Evolutionary conservation across 257 asterid genomes (phyloP).

Genomic region (Forsythia viridissima): DNA sequence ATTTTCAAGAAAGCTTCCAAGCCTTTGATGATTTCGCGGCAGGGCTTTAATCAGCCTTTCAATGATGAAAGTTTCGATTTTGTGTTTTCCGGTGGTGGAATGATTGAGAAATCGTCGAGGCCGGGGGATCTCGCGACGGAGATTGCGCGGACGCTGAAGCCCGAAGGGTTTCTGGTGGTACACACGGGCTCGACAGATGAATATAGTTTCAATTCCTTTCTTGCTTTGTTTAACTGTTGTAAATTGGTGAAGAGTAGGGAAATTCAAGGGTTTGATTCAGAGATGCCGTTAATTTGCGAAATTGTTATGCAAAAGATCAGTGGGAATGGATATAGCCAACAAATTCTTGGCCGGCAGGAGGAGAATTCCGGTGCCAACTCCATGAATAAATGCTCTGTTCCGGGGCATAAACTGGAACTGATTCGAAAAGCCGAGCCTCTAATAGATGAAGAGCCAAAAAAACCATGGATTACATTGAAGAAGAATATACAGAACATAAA

Average conservation of each 20-base stretch:
- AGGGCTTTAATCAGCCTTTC: constrained; percentile 39
- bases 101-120: constrained; percentile 36
- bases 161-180: constrained; percentile 49
- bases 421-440: constrained; percentile 40
- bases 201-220: constrained; percentile 46
- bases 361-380: neutral
- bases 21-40: constrained; percentile 29
- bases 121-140: constrained; percentile 37
- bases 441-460: constrained; percentile 37
- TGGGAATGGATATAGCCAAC: neutral
- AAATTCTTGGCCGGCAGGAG: constrained; percentile 7
- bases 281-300: constrained; percentile 35
- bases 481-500: constrained; percentile 37
- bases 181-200: constrained; percentile 44
- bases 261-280: constrained; percentile 38
- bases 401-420: constrained; percentile 20
- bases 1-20: constrained; percentile 13
- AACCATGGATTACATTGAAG: constrained; percentile 38
- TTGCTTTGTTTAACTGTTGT: constrained; percentile 50
- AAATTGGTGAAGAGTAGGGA: constrained; percentile 41
- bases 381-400: constrained; percentile 17
- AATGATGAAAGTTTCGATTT: constrained; percentile 35
- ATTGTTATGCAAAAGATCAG: constrained; percentile 36
- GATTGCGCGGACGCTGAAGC: constrained; percentile 43
- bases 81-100: constrained; percentile 47